Evolutionary conservation across 2,329 filamentous ascomycete genomes (phyloP).

Genomic region (Sporothrix protearum): DNA sequence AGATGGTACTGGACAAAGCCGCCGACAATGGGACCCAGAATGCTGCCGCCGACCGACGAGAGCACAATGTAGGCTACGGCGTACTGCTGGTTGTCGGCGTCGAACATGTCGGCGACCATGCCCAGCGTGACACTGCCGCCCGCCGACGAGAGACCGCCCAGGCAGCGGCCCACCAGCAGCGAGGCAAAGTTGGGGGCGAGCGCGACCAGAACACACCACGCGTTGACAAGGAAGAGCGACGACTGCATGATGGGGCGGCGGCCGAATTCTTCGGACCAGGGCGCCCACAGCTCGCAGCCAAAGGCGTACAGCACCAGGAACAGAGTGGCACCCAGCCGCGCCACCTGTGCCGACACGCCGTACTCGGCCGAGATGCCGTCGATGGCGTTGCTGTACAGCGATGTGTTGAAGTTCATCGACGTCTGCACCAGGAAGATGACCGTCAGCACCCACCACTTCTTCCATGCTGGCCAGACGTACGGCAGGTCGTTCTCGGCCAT

Average conservation of each 20-base stretch:
- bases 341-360: slow-evolving; percentile 62
- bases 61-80: slow-evolving; percentile 75
- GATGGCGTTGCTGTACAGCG: slow-evolving; percentile 67
- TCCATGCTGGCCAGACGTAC: slow-evolving; percentile 56
- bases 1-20: slow-evolving; percentile 68
- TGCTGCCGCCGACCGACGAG: slow-evolving; percentile 72
- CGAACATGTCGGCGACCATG: slow-evolving; percentile 73
- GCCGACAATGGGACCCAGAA: slow-evolving; percentile 73
- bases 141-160: slow-evolving; percentile 67
- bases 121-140: slow-evolving; percentile 70
- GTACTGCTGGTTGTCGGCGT: slow-evolving; percentile 67
- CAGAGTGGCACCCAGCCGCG: slow-evolving; percentile 69
- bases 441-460: slow-evolving; percentile 71
- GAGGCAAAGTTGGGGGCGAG: slow-evolving; percentile 69
- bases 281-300: slow-evolving; percentile 84
- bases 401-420: slow-evolving; percentile 78
- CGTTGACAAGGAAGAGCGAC: slow-evolving; percentile 70
- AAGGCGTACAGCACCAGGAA: slow-evolving; percentile 80
- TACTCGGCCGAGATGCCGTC: slow-evolving; percentile 65
- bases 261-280: slow-evolving; percentile 80
- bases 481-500: slow-evolving; percentile 58
- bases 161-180: slow-evolving; percentile 65
- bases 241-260: slow-evolving; percentile 71
- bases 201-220: slow-evolving; percentile 70
- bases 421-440: slow-evolving; percentile 71